Evolutionary conservation across 2,329 filamentous ascomycete genomes (phyloP).

Genomic region (Colletotrichum tropicicola): DNA sequence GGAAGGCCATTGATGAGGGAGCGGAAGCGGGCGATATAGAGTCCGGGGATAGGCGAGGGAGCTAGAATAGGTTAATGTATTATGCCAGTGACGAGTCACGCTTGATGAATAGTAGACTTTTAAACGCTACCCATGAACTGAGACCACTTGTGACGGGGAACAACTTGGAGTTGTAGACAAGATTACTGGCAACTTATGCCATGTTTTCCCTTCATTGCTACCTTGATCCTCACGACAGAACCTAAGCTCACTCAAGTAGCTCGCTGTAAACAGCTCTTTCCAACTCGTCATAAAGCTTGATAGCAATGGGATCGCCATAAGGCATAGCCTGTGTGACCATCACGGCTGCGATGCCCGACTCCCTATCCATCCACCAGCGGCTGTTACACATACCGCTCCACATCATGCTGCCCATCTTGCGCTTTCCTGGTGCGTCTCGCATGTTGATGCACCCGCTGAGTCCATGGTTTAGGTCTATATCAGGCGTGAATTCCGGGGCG

Average conservation of each 20-base stretch:
- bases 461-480: slow-evolving; percentile 45
- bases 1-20: background rate
- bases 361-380: slow-evolving; percentile 51
- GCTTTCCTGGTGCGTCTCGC: slow-evolving; percentile 48
- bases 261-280: slow-evolving; percentile 48
- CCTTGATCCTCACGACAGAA: background rate
- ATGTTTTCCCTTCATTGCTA: background rate
- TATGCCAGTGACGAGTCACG: background rate
- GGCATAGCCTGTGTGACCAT: slow-evolving; percentile 50
- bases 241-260: slow-evolving; percentile 1
- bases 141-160: too few species aligned
- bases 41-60: background rate
- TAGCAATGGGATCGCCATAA: slow-evolving; percentile 45
- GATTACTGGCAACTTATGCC: too few species aligned
- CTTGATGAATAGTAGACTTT: too few species aligned
- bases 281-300: slow-evolving; percentile 48
- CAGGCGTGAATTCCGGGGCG: slow-evolving; percentile 46
- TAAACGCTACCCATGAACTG: too few species aligned
- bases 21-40: background rate
- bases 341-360: slow-evolving; percentile 49
- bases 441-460: slow-evolving; percentile 50
- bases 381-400: slow-evolving; percentile 54
- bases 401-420: slow-evolving; percentile 51
- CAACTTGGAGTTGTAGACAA: too few species aligned
- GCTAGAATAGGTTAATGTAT: background rate